These are phyloP conservation scores for Candida hungchunana DNA, from an alignment of 805 yeast genomes.

Conservation along the genomic window DNA sequence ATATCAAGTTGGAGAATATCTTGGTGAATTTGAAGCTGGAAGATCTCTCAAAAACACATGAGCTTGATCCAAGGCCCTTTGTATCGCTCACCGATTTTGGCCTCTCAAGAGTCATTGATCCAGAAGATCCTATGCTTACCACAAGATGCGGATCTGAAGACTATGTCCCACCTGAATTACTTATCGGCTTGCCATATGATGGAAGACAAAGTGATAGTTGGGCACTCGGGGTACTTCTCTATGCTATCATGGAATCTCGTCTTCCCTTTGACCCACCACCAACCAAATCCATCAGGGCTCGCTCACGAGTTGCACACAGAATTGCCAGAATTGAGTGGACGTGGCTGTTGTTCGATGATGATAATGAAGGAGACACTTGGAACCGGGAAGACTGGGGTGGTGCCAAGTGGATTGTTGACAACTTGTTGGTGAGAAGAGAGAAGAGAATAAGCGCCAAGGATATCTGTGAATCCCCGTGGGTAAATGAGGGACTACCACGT, in stretches of 20 bases:
- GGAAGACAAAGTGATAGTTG: conserved; percentile 91
- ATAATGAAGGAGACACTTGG: conserved; percentile 21
- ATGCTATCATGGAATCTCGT: conserved; percentile 77
- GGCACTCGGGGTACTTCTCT: conserved; percentile 92
- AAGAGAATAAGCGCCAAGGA: conserved; percentile 35
- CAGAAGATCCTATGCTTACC: conserved; percentile 57
- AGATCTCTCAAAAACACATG: conserved; percentile 23
- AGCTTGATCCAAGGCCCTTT: conserved; percentile 29
- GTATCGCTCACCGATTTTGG: conserved; percentile 86
- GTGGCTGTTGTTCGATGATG: conserved; percentile 56
- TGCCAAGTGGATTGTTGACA: conserved; percentile 48
- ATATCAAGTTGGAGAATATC: conserved; percentile 83
- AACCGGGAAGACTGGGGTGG: conserved; percentile 34
- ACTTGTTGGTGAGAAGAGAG: conserved; percentile 45
- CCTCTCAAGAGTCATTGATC: conserved; percentile 64
- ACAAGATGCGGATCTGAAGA: conserved; percentile 97
- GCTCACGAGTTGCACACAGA: conserved; percentile 71
- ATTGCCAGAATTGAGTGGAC: conserved; percentile 92
- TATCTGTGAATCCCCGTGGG: conserved; percentile 34
- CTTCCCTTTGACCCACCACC: conserved; percentile 92
- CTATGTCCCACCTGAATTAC: conserved; percentile 90
- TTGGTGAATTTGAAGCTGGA: conserved; percentile 42
- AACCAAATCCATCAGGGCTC: conserved; percentile 37
- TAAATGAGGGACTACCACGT: conserved; percentile 16
- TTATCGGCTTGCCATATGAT: conserved; percentile 87